Base-by-base conservation (phyloP, 768 basidiomycete species). In the Phylloporus sp. region DNA sequence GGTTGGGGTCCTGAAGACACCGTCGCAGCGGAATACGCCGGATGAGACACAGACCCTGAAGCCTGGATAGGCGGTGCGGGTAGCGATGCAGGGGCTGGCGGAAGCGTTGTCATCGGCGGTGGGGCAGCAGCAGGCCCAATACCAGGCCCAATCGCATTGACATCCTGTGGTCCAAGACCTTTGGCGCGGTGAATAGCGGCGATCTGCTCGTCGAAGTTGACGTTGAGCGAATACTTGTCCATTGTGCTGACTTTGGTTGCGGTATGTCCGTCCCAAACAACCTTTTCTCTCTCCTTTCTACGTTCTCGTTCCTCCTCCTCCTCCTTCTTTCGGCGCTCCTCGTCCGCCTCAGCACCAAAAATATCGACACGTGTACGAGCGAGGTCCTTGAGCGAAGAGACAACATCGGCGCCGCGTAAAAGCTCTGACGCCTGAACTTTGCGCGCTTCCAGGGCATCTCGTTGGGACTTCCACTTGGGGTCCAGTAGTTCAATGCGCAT, bases 241-340 rank as follows among this genome's bases (percentile, higher is more conserved):
- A 93, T 74, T 1, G 92, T 96, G 55, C 81, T 82, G 39, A 86
- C 86, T 70, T 94, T 97, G 35, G 91, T 88, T 35, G 91, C 88
- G 2, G 94, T 94, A 67, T 98, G 94, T 58, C 96, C 96, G 68
- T 98, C 96, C 96, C 96, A 99, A 39, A 97, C 90, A 55, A 90
- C 88, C 64, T 89, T 93, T 69, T 98, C 96, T 64, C 84, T 81
- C 65, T 95, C 94, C 63, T 82, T 86, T 54, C 91, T 76, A 60
- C 79, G 79, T 52, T 84, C 80, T 44, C 80, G 75, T 59, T 92
- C 89, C 52, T 86, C 86, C 41, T 91, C 91, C 53, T 96, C 94
- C 57, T 93, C 87, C 38, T 75, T 77, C 68, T 84, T 87, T 51
- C 92, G 79, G 48, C 84, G 77, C 55, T 94, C 93, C 60, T 97